Evolutionary conservation across 2,329 filamentous ascomycete species (phyloP), one percentile per base, ranked within the genome.

Genomic region (Corinectria fuckeliana): DNA sequence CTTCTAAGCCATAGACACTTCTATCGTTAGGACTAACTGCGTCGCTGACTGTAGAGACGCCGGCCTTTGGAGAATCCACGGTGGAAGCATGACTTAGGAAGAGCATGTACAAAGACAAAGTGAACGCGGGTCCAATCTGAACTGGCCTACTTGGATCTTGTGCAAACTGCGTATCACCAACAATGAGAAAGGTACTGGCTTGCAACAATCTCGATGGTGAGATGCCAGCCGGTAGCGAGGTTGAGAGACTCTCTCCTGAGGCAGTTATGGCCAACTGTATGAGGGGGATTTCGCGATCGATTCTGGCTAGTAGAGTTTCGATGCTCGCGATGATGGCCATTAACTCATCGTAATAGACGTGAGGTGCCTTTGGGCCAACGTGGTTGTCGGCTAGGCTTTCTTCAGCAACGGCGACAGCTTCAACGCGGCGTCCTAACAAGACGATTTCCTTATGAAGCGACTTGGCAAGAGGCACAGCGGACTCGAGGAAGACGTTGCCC

Each of bases 221-320:
- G 42, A 98, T 91, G 9, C 90, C 90, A 1, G 90, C 82, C 0
- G 93, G 91, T 25, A 97, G 80, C 3, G 88, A 89, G 0, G 91
- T 91, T 0, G 91, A 92, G 26, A 98, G 81, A 58, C 87, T 96
- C 56, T 94, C 93, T 0, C 95, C 95, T 1, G 94, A 97, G 1
- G 93, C 94, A 2, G 92, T 95, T 65, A 99, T 96, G 55, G 95
- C 95, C 25, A 99, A 82, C 69, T 95, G 97, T 73, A 99, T 90
- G 3, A 97, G 81, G 0, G 94, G 94, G 10, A 98, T 92, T 11
- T 94, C 91, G 74, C 95, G 90, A 74, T 98, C 94, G 62, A 99
- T 96, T 8, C 90, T 87, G 10, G 80, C 78, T 2, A 98, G 82
- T 3, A 99, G 78, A 11, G 79, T 82, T 71, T 88, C 91, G 70